These are phyloP conservation scores for Botrytis fabae DNA, from an alignment of 2,329 filamentous ascomycete species.

Conservation along the genomic window DNA sequence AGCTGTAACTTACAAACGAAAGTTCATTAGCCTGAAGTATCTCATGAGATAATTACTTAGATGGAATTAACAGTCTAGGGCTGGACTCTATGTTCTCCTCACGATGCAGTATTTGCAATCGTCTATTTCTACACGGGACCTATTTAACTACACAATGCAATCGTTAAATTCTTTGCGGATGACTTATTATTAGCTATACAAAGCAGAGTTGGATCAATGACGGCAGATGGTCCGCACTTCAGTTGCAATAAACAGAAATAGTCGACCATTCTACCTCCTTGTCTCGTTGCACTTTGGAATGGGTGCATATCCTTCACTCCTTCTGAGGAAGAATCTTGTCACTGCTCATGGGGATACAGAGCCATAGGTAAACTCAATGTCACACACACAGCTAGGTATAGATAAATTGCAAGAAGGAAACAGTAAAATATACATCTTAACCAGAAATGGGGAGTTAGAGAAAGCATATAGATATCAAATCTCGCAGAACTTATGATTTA, in stretches of 20 bases:
- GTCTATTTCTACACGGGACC: neutral
- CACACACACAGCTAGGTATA: neutral
- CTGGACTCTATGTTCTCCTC: neutral
- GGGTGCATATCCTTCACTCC: neutral
- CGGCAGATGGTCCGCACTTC: neutral
- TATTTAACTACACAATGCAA: neutral
- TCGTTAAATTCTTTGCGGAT: neutral
- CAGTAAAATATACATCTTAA: neutral
- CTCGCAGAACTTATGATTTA: neutral
- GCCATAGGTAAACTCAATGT: neutral
- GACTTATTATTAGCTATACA: neutral
- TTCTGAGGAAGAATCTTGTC: rapidly evolving
- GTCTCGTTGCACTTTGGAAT: neutral
- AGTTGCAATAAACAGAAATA: neutral
- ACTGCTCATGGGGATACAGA: neutral
- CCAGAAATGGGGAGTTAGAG: neutral
- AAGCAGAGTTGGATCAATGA: neutral
- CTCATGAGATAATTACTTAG: neutral
- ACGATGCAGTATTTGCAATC: neutral
- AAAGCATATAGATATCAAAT: neutral
- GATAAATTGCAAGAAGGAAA: neutral
- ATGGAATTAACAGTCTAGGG: neutral
- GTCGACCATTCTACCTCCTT: neutral
- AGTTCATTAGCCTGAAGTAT: neutral
- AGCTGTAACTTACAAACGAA: neutral